Conservation (phyloP, 2,329 filamentous ascomycete species). For the Davidsoniella neocaledoniae region DNA sequence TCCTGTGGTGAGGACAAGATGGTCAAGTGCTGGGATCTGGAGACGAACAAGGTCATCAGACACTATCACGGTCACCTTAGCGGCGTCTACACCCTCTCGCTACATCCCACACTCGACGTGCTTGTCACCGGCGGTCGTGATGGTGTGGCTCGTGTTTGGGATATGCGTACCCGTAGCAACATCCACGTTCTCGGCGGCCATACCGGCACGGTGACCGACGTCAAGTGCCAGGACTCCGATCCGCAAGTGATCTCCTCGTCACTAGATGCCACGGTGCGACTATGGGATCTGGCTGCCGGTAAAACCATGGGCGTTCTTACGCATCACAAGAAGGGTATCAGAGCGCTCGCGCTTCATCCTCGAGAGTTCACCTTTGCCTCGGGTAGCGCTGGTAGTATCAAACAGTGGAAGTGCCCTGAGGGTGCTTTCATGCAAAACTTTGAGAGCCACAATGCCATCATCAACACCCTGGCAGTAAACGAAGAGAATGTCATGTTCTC, state of each 20-base stretch:
- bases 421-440: conserved; percentile 99
- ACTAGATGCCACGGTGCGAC: conserved; percentile 72
- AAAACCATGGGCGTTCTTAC: conserved; percentile 94
- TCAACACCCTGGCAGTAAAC: conserved; percentile 87
- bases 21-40: conserved; percentile 99
- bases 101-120: conserved; percentile 92
- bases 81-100: conserved; percentile 78
- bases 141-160: conserved; percentile 90
- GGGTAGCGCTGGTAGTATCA: conserved; percentile 83
- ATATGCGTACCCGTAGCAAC: conserved; percentile 93
- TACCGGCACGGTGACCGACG: conserved; percentile 72
- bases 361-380: conserved; percentile 92
- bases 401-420: conserved; percentile 98
- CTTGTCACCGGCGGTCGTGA: conserved; percentile 89
- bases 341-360: conserved; percentile 69
- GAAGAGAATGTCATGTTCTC: conserved; percentile 92
- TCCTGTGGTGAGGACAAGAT: conserved; percentile 98
- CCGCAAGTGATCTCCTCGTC: conserved; percentile 91
- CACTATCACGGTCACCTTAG: conserved; percentile 96
- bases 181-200: conserved; percentile 87
- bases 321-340: conserved; percentile 95
- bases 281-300: conserved; percentile 92
- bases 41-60: conserved; percentile 98
- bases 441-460: conserved; percentile 87
- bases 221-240: conserved; percentile 89